phyloP scores from a whole-genome alignment of 257 asterid species.

The Nicotiana obtusifolia region DNA sequence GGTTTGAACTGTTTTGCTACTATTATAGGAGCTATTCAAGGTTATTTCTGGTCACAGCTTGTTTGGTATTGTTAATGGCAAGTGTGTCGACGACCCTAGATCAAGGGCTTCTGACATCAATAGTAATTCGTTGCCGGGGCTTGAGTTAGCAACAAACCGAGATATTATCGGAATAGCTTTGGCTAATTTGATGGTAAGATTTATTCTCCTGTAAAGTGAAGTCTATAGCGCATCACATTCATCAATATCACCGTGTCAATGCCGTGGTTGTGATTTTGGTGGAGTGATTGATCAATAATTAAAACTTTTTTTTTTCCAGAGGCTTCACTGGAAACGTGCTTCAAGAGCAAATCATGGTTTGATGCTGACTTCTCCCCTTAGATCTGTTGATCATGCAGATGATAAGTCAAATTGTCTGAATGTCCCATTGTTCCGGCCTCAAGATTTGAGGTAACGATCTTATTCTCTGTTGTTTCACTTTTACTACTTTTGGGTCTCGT shows the following conservation, averaged over 20 bases:
- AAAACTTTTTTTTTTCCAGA: slow-evolving; percentile 43
- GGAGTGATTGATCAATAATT: background rate
- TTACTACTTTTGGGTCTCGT: slow-evolving; percentile 9
- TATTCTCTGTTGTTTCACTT: slow-evolving; percentile 8
- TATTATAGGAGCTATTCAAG: slow-evolving; percentile 70
- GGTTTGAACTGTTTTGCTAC: slow-evolving; percentile 1
- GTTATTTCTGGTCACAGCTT: slow-evolving; percentile 79
- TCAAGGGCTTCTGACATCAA: slow-evolving; percentile 88
- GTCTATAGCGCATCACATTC: background rate
- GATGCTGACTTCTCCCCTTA: slow-evolving; percentile 89
- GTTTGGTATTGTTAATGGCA: slow-evolving; percentile 77
- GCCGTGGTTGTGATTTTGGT: background rate
- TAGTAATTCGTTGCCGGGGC: slow-evolving; percentile 73
- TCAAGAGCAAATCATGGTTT: slow-evolving; percentile 71
- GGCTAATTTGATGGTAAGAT: slow-evolving; percentile 90
- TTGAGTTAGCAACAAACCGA: slow-evolving; percentile 79
- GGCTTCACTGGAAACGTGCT: slow-evolving; percentile 96
- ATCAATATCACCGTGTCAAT: background rate
- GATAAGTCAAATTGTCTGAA: slow-evolving; percentile 42
- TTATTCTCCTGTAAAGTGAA: background rate
- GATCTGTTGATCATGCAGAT: slow-evolving; percentile 49
- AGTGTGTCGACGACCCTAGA: slow-evolving; percentile 83
- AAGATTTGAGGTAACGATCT: slow-evolving; percentile 68
- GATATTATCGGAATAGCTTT: slow-evolving; percentile 87
- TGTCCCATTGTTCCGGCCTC: slow-evolving; percentile 78